Conservation (phyloP, 768 basidiomycete species). For the Tubosaeta sp. region DNA sequence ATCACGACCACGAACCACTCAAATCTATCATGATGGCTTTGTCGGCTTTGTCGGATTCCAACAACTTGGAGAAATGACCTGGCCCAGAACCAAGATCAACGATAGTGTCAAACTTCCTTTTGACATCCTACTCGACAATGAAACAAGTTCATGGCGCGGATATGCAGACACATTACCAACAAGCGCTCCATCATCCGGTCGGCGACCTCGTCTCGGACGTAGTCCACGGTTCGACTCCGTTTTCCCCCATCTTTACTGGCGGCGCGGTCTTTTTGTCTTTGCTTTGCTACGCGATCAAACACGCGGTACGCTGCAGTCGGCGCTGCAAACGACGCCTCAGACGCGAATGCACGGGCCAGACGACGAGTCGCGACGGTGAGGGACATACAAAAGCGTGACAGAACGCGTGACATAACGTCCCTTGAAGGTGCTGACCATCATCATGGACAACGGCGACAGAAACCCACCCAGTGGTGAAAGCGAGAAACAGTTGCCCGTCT, state of each 20-base stretch:
- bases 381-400: slow-evolving; percentile 15
- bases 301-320: slow-evolving; percentile 62
- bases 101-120: slow-evolving; percentile 71
- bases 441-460: slow-evolving; percentile 15
- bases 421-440: background rate
- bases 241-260: slow-evolving; percentile 52
- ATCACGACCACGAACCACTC: slow-evolving; percentile 53
- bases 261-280: slow-evolving; percentile 71
- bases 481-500: slow-evolving; percentile 9
- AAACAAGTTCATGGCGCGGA: background rate
- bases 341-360: slow-evolving; percentile 42
- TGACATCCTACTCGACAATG: slow-evolving; percentile 68
- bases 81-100: slow-evolving; percentile 89
- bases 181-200: slow-evolving; percentile 89
- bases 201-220: slow-evolving; percentile 86
- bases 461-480: slow-evolving; percentile 5
- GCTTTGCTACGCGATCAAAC: slow-evolving; percentile 82
- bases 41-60: slow-evolving; percentile 62
- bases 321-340: slow-evolving; percentile 40
- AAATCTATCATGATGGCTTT: slow-evolving; percentile 84
- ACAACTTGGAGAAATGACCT: slow-evolving; percentile 84
- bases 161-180: slow-evolving; percentile 46
- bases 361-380: background rate
- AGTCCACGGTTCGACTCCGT: slow-evolving; percentile 79
- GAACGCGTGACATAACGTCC: slow-evolving; percentile 12